These are phyloP conservation scores for Penicillium griseofulvum DNA, from an alignment of 2,329 filamentous ascomycete genomes.

Conservation along the genomic window DNA sequence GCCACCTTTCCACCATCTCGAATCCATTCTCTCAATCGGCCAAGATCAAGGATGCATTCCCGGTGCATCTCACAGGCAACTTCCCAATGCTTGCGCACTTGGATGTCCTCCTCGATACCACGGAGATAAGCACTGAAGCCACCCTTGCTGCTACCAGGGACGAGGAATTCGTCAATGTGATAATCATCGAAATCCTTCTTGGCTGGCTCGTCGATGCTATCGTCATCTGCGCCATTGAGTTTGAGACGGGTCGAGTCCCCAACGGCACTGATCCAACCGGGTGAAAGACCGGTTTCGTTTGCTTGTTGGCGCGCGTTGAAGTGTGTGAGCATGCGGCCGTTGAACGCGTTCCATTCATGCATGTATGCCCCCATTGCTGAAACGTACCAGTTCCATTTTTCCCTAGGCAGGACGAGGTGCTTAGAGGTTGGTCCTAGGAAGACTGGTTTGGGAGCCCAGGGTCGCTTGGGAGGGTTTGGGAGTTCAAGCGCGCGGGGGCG, in stretches of 20 bases:
- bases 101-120: slow-evolving; percentile 46
- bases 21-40: slow-evolving; percentile 40
- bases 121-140: slow-evolving; percentile 48
- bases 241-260: slow-evolving; percentile 46
- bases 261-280: slow-evolving; percentile 52
- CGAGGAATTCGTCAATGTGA: slow-evolving; percentile 28
- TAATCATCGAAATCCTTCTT: slow-evolving; percentile 17
- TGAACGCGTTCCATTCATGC: slow-evolving; percentile 56
- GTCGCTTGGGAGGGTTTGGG: slow-evolving; percentile 53
- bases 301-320: slow-evolving; percentile 54
- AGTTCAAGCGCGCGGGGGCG: slow-evolving; percentile 44
- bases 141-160: slow-evolving; percentile 34
- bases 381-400: slow-evolving; percentile 53
- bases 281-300: slow-evolving; percentile 44
- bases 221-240: slow-evolving; percentile 26
- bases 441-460: slow-evolving; percentile 35
- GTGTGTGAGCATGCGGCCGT: slow-evolving; percentile 54
- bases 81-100: slow-evolving; percentile 49
- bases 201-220: slow-evolving; percentile 15
- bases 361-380: slow-evolving; percentile 56
- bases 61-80: slow-evolving; percentile 48
- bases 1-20: slow-evolving; percentile 32
- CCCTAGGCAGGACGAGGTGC: slow-evolving; percentile 42
- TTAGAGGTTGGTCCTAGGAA: slow-evolving; percentile 30
- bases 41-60: slow-evolving; percentile 43